Evolutionary conservation across 2,329 filamentous ascomycete genomes (phyloP), one percentile per base, ranked within the genome.

Genomic region (Trichoderma sp.): DNA sequence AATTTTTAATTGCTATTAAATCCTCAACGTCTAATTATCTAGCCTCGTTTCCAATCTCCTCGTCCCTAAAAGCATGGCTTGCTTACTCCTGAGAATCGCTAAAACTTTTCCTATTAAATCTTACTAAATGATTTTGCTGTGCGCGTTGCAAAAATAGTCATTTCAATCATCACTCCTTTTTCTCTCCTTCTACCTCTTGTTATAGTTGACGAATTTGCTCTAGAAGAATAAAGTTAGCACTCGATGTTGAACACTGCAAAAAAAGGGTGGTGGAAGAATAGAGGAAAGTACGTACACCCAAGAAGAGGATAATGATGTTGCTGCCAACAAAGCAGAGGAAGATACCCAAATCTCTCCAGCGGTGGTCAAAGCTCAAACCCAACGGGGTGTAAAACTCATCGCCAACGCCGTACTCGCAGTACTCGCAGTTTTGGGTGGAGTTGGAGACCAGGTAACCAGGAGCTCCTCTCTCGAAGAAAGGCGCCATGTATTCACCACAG

Each of bases 281-380:
- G 35, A 49, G 11, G 10, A 21, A 8, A 62, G 16, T 43, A 82
- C 86, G 78, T 81, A 88, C 86, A 55, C 84, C 87, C 58, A 81
- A 8, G 65, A 87, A 81, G 35, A 88, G 75, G 71, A 89, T 86
- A 33, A 92, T 85, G 75, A 96, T 76, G 78, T 96, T 97, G 76
- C 90, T 93, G 16, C 81, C 92, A 65, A 96, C 85, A 76, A 94
- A 97, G 1, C 89, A 91, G 37, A 87, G 73, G 73, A 90, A 91
- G 71, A 97, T 96, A 1, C 93, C 94, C 68, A 96, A 70, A 74
- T 97, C 93, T 68, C 93, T 87, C 93, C 93, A 97, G 19, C 93
- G 83, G 72, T 92, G 80, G 55, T 82, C 81, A 74, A 90, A 97
- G 2, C 81, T 82, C 75, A 96, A 86, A 2, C 86, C 85, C 21